These are phyloP conservation scores for Diaporthe sp. DNA, from an alignment of 2,329 filamentous ascomycete species.

Conservation along the genomic window DNA sequence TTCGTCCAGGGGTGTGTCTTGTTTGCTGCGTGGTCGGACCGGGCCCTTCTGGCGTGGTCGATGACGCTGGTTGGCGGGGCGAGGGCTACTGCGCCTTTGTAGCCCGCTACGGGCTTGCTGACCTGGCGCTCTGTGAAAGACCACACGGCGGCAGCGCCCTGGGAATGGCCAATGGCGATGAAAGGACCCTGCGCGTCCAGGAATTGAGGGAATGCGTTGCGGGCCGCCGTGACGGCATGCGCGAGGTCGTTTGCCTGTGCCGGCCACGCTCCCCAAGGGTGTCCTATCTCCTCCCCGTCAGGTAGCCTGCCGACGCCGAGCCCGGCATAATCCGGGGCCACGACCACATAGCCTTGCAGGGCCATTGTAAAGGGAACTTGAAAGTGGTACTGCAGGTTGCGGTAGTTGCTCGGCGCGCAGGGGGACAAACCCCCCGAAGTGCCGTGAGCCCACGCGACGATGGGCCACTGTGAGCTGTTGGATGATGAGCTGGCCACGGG, in stretches of 20 bases:
- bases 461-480: conserved; percentile 42
- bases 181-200: not conserved
- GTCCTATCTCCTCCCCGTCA: not conserved
- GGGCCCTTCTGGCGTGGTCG: not conserved
- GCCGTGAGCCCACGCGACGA: conserved; percentile 61
- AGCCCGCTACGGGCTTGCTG: conserved; percentile 50
- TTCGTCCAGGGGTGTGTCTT: not conserved
- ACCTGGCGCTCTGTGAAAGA: conserved; percentile 52
- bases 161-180: conserved; percentile 48
- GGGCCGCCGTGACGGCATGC: not conserved
- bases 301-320: conserved; percentile 53
- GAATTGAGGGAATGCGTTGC: not conserved
- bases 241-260: conserved; percentile 26
- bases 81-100: conserved; percentile 51
- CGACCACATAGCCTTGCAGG: conserved; percentile 58
- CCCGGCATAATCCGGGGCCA: conserved; percentile 61
- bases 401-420: conserved; percentile 57
- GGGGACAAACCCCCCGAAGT: conserved; percentile 57
- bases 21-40: not conserved
- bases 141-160: conserved; percentile 62
- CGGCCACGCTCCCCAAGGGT: not conserved
- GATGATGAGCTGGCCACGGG: not conserved
- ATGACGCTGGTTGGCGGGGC: not conserved
- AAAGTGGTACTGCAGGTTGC: conserved; percentile 57
- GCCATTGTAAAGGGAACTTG: conserved; percentile 56